Base-by-base conservation (phyloP, 192 early-diverging fungal genomes). In the Gaertneriomyces semiglobifer region DNA sequence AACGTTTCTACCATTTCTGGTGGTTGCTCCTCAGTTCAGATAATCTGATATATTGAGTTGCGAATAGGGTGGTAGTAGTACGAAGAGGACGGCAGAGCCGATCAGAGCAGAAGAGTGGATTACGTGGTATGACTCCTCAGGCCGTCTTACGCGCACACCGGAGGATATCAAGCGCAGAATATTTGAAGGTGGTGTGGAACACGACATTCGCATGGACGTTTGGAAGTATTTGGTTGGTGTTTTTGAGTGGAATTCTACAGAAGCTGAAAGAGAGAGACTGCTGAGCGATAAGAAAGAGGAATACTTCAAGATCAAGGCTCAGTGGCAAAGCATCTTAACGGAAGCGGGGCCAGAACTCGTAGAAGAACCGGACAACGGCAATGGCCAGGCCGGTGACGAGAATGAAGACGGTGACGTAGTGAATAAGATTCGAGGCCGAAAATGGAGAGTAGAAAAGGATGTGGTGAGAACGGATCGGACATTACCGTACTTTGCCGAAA, bases 381-480 rank as follows among this genome's bases (percentile, higher is more conserved):
- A 33, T 2, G 25, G 25, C 25, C 58, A 62, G 7, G 83, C 77
- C 5, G 83, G 83, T 0, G 83, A 84, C 48, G 83, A 84, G 56
- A 59, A 60, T 4, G 73, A 77, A 64, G 81, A 82, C 43, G 73
- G 66, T 14, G 83, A 84, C 72, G 75, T 84, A 9, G 77, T 81
- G 12, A 64, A 55, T 7, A 81, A 79, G 56, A 64, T 84, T 25
- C 76, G 62, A 48, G 83, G 84, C 48, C 68, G 83, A n/a, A 81
- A 82, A 54, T 79, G 71, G 55, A 68, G 83, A 38, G 72, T 84
- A 78, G 93, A 98, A 45, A 99, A 98, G 77, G 97, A 99, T 69
- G 95, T 98, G 1, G 84, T 96, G 61, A 88, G 97, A 18, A 99
- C 97, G 4, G 97, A 99, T 74, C 75, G 95, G 20, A 90, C 83